Evolutionary conservation across 106 monocot species (phyloP).

Genomic region (Cymbidium sinense): DNA sequence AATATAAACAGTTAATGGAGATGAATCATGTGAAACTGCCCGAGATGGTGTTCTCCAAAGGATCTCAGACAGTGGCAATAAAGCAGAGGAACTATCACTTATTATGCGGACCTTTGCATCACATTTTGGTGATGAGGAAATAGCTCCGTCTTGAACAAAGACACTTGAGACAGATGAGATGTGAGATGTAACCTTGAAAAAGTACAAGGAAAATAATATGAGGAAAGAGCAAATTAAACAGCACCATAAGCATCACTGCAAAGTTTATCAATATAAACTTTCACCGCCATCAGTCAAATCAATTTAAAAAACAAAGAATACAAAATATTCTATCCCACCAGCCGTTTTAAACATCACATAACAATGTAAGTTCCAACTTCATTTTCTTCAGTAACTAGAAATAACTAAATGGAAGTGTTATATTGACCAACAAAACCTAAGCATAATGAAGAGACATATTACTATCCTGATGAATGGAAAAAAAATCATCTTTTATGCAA

Average conservation of each 20-base stretch:
- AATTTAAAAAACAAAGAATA: background rate
- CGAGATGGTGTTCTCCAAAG: constrained; percentile 55
- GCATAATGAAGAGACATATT: background rate
- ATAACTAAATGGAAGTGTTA: background rate
- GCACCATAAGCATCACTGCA: background rate
- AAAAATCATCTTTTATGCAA: too few species aligned
- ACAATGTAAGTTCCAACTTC: background rate
- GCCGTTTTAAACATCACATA: background rate
- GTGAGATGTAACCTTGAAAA: constrained; percentile 77
- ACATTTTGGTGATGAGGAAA: constrained; percentile 58
- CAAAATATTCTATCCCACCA: background rate
- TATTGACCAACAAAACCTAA: background rate
- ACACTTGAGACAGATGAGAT: constrained; percentile 63
- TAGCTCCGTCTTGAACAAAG: constrained; percentile 89
- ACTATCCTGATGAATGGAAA: background rate
- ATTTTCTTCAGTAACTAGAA: background rate
- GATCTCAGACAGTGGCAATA: constrained; percentile 43
- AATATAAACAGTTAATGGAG: constrained; percentile 77
- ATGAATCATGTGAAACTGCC: constrained; percentile 81
- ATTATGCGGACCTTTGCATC: constrained; percentile 93
- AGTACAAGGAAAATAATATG: constrained; percentile 5
- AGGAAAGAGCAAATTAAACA: background rate
- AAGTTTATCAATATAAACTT: background rate
- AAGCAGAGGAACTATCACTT: constrained; percentile 76
- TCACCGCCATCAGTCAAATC: background rate